These are phyloP conservation scores for Leccinum fuscescens DNA, from an alignment of 1,284 basidiomycete genomes.

Conservation along the genomic window DNA sequence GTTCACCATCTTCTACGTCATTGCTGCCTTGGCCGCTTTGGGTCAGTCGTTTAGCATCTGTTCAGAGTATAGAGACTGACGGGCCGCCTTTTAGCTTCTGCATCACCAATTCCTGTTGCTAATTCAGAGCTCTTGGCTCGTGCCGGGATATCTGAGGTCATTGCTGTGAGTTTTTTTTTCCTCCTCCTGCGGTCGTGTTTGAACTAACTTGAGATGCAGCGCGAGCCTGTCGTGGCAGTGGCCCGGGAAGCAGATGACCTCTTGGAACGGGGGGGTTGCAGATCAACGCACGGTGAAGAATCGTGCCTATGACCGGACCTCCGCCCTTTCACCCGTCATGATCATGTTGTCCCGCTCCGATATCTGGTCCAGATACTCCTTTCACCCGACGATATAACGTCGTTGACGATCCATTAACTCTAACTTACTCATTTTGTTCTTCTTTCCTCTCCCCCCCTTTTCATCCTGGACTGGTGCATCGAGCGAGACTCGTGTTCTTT, in stretches of 20 bases:
- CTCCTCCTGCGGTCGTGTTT: background rate
- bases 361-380: background rate
- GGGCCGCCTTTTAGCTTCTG: slow-evolving; percentile 12
- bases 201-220: slow-evolving; percentile 19
- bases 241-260: slow-evolving; percentile 16
- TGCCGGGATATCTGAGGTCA: background rate
- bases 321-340: background rate
- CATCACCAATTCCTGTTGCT: slow-evolving; percentile 28
- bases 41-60: slow-evolving; percentile 16
- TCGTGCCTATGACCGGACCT: slow-evolving; percentile 12
- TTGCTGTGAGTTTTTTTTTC: slow-evolving; percentile 15
- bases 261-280: slow-evolving; percentile 12
- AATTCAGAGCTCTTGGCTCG: slow-evolving; percentile 5
- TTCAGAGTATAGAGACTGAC: background rate
- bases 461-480: slow-evolving; percentile 3
- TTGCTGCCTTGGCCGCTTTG: slow-evolving; percentile 25
- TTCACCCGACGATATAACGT: slow-evolving; percentile 1
- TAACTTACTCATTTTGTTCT: background rate
- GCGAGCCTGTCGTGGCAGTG: slow-evolving; percentile 17
- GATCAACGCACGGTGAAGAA: background rate
- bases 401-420: background rate
- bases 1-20: slow-evolving; percentile 31
- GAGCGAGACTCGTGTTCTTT: slow-evolving; percentile 4
- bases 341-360: background rate
- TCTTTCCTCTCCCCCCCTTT: background rate